Percentiles rank a stretch among this genome's conserved stretches.
These are phyloP conservation scores for Cystofilobasidium ferigula DNA, from an alignment of 768 basidiomycete genomes.

Conservation along the genomic window DNA sequence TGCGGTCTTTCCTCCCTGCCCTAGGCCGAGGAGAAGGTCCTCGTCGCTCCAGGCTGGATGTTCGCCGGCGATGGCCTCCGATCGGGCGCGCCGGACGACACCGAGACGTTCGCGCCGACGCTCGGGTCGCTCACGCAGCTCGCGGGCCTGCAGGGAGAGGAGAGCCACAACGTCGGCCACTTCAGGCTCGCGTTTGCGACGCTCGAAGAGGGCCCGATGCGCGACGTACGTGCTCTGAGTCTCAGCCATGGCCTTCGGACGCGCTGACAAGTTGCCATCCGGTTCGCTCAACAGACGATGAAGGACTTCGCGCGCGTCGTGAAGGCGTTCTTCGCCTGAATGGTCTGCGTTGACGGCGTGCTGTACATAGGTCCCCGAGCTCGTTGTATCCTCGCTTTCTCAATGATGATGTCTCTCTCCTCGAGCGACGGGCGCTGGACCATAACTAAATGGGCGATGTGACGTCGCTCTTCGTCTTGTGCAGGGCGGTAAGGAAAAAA, in stretches of 20 bases:
- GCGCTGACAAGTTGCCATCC: neutral
- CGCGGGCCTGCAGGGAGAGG: neutral
- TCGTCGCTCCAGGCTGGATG: constrained; percentile 26
- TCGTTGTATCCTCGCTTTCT: too few species aligned
- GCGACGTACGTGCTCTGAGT: constrained; percentile 18
- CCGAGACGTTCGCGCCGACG: neutral
- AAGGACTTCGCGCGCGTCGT: constrained; percentile 15
- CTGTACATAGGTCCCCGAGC: too few species aligned
- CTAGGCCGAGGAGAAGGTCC: constrained; percentile 14
- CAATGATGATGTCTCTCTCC: too few species aligned
- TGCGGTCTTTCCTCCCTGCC: neutral
- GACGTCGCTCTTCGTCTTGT: too few species aligned
- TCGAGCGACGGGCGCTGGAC: too few species aligned
- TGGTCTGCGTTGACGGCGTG: too few species aligned
- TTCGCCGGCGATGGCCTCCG: constrained; percentile 18
- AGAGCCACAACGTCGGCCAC: constrained; percentile 12
- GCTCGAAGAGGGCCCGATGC: constrained; percentile 22
- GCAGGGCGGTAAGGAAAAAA: too few species aligned
- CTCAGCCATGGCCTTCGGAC: too few species aligned
- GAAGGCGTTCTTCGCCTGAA: constrained; percentile 21
- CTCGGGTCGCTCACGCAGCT: neutral
- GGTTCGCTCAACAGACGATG: constrained; percentile 4
- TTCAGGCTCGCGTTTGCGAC: constrained; percentile 25
- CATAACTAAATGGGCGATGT: too few species aligned
- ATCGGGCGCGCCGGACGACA: constrained; percentile 19